Evolutionary conservation across 306 rosid species (phyloP).

Genomic region (Castanea sativa): DNA sequence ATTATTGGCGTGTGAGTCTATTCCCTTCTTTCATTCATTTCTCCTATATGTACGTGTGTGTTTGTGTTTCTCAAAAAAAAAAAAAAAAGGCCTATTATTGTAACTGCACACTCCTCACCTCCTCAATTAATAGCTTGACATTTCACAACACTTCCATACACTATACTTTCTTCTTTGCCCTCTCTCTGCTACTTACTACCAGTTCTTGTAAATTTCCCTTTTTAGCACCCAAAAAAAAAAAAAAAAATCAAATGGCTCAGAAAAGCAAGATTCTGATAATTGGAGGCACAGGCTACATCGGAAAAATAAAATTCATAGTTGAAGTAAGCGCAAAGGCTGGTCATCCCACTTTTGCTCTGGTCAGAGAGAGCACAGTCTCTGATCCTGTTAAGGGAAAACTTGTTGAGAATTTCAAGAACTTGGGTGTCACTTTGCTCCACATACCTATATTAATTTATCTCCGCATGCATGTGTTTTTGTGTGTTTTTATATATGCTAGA

Average conservation of each 20-base stretch:
- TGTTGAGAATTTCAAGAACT: slow-evolving; percentile 43
- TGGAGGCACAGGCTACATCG: slow-evolving; percentile 67
- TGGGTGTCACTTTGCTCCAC: slow-evolving; percentile 43
- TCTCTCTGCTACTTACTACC: background rate
- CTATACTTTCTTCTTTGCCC: background rate
- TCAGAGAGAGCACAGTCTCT: slow-evolving; percentile 47
- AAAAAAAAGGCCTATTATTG: background rate
- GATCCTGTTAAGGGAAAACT: slow-evolving; percentile 46
- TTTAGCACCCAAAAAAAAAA: too few relatives aligned
- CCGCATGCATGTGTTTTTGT: background rate
- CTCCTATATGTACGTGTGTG: too few relatives aligned
- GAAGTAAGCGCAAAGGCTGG: slow-evolving; percentile 64
- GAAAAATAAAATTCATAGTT: slow-evolving; percentile 50
- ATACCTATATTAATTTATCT: slow-evolving; percentile 13
- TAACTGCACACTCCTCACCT: background rate
- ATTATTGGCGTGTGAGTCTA: too few relatives aligned
- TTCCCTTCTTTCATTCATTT: too few relatives aligned
- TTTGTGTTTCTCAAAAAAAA: too few relatives aligned
- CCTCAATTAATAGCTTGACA: background rate
- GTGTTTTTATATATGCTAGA: background rate
- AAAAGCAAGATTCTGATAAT: slow-evolving; percentile 59
- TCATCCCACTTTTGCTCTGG: slow-evolving; percentile 55
- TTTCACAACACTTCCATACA: too few relatives aligned
- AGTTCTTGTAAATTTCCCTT: background rate
- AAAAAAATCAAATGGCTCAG: slow-evolving; percentile 19